phyloP scores from a whole-genome alignment of 257 asterid genomes.

The Datura wrightii region DNA sequence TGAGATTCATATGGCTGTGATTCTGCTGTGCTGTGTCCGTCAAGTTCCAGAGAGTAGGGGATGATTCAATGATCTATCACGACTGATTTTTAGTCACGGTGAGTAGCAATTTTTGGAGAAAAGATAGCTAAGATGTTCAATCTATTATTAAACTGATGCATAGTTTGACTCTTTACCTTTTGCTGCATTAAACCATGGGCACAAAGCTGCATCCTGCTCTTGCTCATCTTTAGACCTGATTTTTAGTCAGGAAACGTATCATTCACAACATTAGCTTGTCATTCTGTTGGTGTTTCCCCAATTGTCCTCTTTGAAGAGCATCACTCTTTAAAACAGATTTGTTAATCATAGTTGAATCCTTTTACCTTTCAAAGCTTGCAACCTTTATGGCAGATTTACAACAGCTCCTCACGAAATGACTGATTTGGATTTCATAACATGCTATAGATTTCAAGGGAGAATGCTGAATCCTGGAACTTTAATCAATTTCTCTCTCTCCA shows the following conservation, averaged over 20 bases:
- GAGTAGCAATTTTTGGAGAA: not conserved
- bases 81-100: not conserved
- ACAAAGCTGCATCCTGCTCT: not conserved
- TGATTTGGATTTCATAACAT: not conserved
- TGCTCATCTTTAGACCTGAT: not conserved
- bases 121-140: not conserved
- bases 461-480: conserved; percentile 35
- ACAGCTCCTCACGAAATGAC: conserved; percentile 14
- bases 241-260: not conserved
- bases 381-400: not conserved
- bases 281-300: not conserved
- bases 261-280: conserved; percentile 2
- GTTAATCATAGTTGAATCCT: not conserved
- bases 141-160: conserved; percentile 7
- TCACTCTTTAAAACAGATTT: conserved; percentile 20
- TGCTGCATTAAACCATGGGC: not conserved
- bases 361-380: not conserved
- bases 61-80: not conserved
- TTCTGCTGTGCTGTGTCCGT: too few species aligned
- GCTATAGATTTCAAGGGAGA: conserved; percentile 26
- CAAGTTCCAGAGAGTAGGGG: not conserved
- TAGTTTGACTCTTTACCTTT: not conserved
- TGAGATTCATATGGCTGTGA: too few species aligned
- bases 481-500: conserved; percentile 30
- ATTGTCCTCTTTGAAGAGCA: not conserved